A percentile compares a stretch with the other conserved stretches of the same genome.
Conservation (phyloP, 2,329 filamentous ascomycete species). For the Xylaria sp. region DNA sequence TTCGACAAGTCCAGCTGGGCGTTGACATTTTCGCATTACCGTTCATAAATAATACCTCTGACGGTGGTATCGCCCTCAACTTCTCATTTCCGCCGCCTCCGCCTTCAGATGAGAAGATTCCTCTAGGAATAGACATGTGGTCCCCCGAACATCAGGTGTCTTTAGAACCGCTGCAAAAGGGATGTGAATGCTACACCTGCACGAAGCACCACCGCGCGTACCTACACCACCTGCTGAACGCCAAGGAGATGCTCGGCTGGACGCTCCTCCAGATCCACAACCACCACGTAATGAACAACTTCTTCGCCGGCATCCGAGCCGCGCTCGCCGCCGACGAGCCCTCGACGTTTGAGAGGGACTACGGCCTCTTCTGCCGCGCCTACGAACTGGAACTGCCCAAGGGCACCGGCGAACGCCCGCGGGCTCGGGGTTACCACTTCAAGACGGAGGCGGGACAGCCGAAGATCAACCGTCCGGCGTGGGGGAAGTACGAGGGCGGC, state of each 20-base stretch:
- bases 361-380: slow-evolving; percentile 44
- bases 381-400: slow-evolving; percentile 75
- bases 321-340: slow-evolving; percentile 63
- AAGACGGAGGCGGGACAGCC: slow-evolving; percentile 68
- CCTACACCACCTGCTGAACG: slow-evolving; percentile 81
- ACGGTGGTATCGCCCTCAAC: slow-evolving; percentile 80
- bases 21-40: slow-evolving; percentile 79
- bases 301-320: slow-evolving; percentile 72
- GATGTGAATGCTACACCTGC: slow-evolving; percentile 83
- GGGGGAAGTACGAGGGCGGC: slow-evolving; percentile 55
- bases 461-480: slow-evolving; percentile 70
- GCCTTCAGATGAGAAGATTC: slow-evolving; percentile 32
- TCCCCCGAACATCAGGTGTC: slow-evolving; percentile 61
- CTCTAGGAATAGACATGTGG: slow-evolving; percentile 83
- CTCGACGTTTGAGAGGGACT: slow-evolving; percentile 62
- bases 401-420: slow-evolving; percentile 76
- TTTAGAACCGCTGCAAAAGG: slow-evolving; percentile 60
- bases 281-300: slow-evolving; percentile 68
- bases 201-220: slow-evolving; percentile 82
- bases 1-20: slow-evolving; percentile 75
- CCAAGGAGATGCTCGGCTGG: slow-evolving; percentile 98
- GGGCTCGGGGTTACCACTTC: slow-evolving; percentile 81
- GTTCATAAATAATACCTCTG: slow-evolving; percentile 74
- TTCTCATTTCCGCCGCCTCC: slow-evolving; percentile 69
- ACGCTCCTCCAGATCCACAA: slow-evolving; percentile 92